These are phyloP conservation scores for Arxiozyma heterogenica DNA, from an alignment of 1,139 yeast species.

Conservation along the genomic window DNA sequence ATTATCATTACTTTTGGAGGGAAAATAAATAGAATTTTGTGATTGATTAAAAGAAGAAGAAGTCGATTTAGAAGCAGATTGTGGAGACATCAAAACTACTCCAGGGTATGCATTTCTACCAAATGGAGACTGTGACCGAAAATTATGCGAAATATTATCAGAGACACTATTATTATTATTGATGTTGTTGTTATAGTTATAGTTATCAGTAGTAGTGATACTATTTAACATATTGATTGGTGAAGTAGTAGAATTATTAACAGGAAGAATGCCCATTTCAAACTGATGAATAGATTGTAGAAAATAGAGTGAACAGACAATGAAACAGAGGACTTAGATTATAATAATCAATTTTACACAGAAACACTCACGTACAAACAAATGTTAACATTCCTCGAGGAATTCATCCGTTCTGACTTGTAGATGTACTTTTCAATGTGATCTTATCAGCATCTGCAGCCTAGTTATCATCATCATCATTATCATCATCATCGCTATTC, in stretches of 20 bases:
- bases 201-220: background rate
- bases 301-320: background rate
- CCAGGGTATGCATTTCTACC: conserved; percentile 32
- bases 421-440: background rate
- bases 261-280: background rate
- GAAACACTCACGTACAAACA: background rate
- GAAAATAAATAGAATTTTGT: background rate
- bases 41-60: background rate
- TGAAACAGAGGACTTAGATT: too few relatives aligned
- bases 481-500: too few relatives aligned
- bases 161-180: background rate
- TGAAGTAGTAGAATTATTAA: background rate
- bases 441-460: background rate
- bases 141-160: background rate
- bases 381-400: background rate
- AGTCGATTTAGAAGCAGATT: conserved; percentile 15
- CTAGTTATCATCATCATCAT: too few relatives aligned
- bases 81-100: conserved; percentile 32
- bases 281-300: too few relatives aligned
- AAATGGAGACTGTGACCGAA: conserved; percentile 5
- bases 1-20: background rate
- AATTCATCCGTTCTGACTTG: background rate
- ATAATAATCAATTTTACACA: background rate
- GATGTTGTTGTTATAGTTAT: background rate
- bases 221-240: background rate